A percentile compares a stretch with the other conserved stretches of the same genome.
Conservation (phyloP, 2,329 filamentous ascomycete species). For the Botryotinia calthae region DNA sequence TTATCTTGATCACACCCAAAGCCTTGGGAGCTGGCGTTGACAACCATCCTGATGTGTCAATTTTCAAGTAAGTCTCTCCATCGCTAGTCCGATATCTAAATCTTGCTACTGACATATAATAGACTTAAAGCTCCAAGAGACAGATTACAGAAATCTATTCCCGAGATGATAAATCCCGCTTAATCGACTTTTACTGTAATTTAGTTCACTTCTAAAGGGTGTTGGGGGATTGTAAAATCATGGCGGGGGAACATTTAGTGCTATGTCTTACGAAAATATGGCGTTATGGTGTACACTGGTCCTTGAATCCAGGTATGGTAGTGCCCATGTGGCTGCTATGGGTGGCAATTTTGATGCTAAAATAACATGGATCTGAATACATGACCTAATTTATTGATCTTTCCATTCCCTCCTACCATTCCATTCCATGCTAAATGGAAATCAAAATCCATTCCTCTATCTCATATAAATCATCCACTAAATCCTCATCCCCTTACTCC, state of each 20-base stretch:
- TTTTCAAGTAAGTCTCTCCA: conserved; percentile 59
- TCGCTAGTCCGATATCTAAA: background rate
- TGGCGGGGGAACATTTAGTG: background rate
- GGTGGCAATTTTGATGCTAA: background rate
- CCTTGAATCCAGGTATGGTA: background rate
- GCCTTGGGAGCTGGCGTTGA: conserved; percentile 63
- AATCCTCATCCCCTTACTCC: conserved; percentile 84
- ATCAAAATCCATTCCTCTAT: conserved; percentile 6
- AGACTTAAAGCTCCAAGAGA: conserved; percentile 16
- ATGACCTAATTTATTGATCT: background rate
- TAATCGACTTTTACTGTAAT: background rate
- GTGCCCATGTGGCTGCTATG: background rate
- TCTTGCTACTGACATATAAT: conserved; percentile 5
- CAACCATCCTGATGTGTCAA: conserved; percentile 67
- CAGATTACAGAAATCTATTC: conserved; percentile 35
- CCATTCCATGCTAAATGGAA: background rate
- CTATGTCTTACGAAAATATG: conserved; percentile 3
- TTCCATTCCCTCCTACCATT: background rate
- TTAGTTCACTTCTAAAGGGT: background rate
- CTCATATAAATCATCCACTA: conserved; percentile 18
- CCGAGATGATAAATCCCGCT: conserved; percentile 29
- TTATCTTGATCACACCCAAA: conserved; percentile 94
- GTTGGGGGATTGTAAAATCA: background rate
- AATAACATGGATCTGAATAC: conserved; percentile 3
- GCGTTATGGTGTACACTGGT: background rate